These are phyloP conservation scores for Plasmodium vinckei DNA, from an alignment of 169 alveolate species.

Conservation along the genomic window DNA sequence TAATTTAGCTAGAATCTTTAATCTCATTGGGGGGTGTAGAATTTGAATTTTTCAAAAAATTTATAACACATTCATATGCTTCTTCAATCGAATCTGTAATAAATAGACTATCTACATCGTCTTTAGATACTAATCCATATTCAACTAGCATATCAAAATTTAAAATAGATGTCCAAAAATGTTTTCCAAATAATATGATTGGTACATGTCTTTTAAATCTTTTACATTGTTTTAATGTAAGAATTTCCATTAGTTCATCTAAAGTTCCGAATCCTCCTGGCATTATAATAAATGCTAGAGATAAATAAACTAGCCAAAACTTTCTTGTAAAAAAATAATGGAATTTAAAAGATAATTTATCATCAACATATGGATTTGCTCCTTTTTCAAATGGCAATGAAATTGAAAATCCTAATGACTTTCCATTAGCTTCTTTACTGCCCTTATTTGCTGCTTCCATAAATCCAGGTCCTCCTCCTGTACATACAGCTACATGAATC, in stretches of 20 bases:
- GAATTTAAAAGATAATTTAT: constrained; percentile 80
- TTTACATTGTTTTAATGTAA: constrained; percentile 81
- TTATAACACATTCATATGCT: constrained; percentile 47
- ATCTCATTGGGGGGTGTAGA: background rate
- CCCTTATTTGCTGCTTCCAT: constrained; percentile 87
- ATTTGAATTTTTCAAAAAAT: constrained; percentile 29
- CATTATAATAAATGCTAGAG: constrained; percentile 64
- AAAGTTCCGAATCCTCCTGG: constrained; percentile 87
- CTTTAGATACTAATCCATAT: constrained; percentile 52
- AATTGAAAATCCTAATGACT: constrained; percentile 80
- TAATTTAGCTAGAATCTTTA: background rate
- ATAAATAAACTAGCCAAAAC: constrained; percentile 83
- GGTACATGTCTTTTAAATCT: constrained; percentile 82
- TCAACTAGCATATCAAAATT: constrained; percentile 70
- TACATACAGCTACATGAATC: constrained; percentile 80
- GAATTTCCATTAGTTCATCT: constrained; percentile 84
- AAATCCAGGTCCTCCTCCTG: constrained; percentile 86
- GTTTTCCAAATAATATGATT: constrained; percentile 79
- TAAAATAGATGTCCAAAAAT: constrained; percentile 74
- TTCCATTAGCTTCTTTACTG: constrained; percentile 79
- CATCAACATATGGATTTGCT: constrained; percentile 78
- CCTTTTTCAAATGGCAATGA: constrained; percentile 82
- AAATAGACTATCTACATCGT: constrained; percentile 38
- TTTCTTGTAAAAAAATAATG: constrained; percentile 86
- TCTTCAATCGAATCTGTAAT: constrained; percentile 55